phyloP scores from a whole-genome alignment of 192 early-diverging fungal species.

The Backusella sp. region DNA sequence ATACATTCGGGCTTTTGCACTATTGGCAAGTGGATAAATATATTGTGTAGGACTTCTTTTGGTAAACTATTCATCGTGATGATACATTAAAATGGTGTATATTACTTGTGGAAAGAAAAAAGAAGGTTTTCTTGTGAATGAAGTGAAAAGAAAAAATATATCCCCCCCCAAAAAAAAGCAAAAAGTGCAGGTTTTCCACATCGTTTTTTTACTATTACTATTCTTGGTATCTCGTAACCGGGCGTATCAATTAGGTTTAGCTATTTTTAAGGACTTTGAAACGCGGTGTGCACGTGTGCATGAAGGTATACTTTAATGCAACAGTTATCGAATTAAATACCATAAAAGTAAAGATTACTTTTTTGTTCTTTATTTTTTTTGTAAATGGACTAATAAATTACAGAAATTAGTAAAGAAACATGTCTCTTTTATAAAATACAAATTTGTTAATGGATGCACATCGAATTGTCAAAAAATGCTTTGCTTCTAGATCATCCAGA shows the following conservation, averaged over 20 bases:
- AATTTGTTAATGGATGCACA: no score
- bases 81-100: neutral
- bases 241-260: neutral
- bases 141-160: neutral
- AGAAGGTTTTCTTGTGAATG: neutral
- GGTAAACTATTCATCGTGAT: neutral
- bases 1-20: neutral
- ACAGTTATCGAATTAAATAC: neutral
- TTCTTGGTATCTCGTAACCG: neutral
- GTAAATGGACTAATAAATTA: no score
- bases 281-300: neutral
- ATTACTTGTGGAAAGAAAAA: neutral
- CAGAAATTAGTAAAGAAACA: no score
- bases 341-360: neutral
- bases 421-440: no score
- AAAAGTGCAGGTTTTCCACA: neutral
- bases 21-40: neutral
- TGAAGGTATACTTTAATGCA: no score
- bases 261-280: neutral
- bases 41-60: neutral
- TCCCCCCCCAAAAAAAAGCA: no score
- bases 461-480: no score
- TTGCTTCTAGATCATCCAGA: no score
- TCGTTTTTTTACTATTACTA: neutral
- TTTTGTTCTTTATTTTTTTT: no score